phyloP scores from a whole-genome alignment of 495 filamentous ascomycete genomes.

The Cryomyces minteri region DNA sequence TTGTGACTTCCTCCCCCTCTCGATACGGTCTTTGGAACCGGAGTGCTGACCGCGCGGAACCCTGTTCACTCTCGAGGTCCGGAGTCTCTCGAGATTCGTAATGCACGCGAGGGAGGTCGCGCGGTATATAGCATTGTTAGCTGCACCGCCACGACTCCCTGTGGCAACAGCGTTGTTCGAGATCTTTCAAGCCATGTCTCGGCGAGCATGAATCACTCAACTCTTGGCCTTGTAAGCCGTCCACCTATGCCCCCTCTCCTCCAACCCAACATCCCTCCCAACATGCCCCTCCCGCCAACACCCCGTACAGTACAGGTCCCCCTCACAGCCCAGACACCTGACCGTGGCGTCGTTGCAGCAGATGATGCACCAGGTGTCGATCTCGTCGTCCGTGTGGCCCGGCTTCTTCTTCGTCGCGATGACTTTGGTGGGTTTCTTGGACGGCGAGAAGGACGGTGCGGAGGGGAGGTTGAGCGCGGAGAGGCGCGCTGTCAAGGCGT shows the following conservation, averaged over 20 bases:
- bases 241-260: conserved; percentile 26
- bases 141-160: too few relatives aligned
- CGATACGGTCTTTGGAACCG: too few relatives aligned
- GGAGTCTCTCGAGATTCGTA: too few relatives aligned
- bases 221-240: neutral
- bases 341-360: conserved; percentile 49
- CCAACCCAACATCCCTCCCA: conserved; percentile 34
- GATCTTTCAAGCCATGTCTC: too few relatives aligned
- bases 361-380: conserved; percentile 50
- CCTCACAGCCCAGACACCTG: conserved; percentile 42
- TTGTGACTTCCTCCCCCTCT: too few relatives aligned
- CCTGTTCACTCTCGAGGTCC: neutral
- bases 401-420: conserved; percentile 4
- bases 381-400: conserved; percentile 39
- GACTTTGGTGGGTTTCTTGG: conserved; percentile 17
- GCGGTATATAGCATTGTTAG: too few relatives aligned
- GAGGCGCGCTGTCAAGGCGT: conserved; percentile 11
- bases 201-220: too few relatives aligned
- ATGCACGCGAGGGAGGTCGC: too few relatives aligned
- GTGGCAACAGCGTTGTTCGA: too few relatives aligned
- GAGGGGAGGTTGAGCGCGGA: conserved; percentile 25
- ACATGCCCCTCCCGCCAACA: conserved; percentile 57
- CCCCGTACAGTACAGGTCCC: conserved; percentile 42
- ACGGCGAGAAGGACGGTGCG: conserved; percentile 32
- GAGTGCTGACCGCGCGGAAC: too few relatives aligned